A percentile compares a stretch with the other conserved stretches of the same genome.
Evolutionary conservation across 805 yeast genomes (phyloP).

Genomic region (Ogataea glucozyma): DNA sequence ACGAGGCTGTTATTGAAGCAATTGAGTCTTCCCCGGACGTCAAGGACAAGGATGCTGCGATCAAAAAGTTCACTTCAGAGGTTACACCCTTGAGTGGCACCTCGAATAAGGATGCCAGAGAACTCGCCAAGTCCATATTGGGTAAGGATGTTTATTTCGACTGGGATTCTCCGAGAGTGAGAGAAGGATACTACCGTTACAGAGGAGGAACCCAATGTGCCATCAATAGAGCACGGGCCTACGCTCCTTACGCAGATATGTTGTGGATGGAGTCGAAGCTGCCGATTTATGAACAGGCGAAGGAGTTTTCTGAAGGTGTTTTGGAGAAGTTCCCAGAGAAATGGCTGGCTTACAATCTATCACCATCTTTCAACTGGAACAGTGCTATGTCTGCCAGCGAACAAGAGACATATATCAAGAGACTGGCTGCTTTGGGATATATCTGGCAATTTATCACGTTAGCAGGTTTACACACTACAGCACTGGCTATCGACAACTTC

Average conservation of each 20-base stretch:
- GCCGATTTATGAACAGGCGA: slow-evolving; percentile 91
- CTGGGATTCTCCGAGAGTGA: slow-evolving; percentile 93
- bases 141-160: slow-evolving; percentile 86
- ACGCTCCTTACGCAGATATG: slow-evolving; percentile 91
- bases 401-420: slow-evolving; percentile 85
- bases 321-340: slow-evolving; percentile 77
- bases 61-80: slow-evolving; percentile 62
- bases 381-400: slow-evolving; percentile 85
- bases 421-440: slow-evolving; percentile 86
- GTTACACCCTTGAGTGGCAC: slow-evolving; percentile 75
- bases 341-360: slow-evolving; percentile 95
- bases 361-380: slow-evolving; percentile 98
- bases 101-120: slow-evolving; percentile 78
- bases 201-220: slow-evolving; percentile 97
- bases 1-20: slow-evolving; percentile 86
- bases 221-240: slow-evolving; percentile 93
- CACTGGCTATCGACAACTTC: slow-evolving; percentile 85
- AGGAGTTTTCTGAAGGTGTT: slow-evolving; percentile 93
- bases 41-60: slow-evolving; percentile 61
- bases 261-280: slow-evolving; percentile 98
- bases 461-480: slow-evolving; percentile 96
- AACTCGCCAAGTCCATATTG: slow-evolving; percentile 68
- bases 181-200: slow-evolving; percentile 97
- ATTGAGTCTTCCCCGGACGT: slow-evolving; percentile 57
- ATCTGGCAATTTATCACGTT: slow-evolving; percentile 97